Evolutionary conservation across 179 eudicot species (phyloP).

Genomic region (Beta corolliflora): DNA sequence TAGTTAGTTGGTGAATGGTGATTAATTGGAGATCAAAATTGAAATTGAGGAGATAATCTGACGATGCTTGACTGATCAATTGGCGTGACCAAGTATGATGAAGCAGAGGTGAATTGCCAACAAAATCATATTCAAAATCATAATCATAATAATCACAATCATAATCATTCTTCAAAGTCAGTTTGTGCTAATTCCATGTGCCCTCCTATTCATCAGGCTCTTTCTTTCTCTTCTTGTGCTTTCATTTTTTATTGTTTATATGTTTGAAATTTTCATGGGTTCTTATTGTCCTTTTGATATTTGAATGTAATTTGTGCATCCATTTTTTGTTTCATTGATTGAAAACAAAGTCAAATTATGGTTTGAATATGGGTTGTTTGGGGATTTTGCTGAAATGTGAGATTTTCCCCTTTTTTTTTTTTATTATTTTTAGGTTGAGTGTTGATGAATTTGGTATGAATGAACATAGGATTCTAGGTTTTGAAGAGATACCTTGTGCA

Average conservation of each 20-base stretch:
- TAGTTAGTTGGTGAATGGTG: too few relatives aligned
- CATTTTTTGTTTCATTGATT: not conserved
- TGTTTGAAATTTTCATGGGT: too few relatives aligned
- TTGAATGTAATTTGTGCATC: constrained; percentile 3
- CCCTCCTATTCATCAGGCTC: constrained; percentile 49
- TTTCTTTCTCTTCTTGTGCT: not conserved
- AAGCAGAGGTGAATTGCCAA: constrained; percentile 36
- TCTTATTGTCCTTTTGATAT: not conserved
- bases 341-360: not conserved
- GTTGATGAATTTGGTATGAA: not conserved
- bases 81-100: not conserved
- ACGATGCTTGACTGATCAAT: too few relatives aligned
- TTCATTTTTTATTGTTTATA: not conserved
- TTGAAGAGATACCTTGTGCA: too few relatives aligned
- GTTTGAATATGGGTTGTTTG: not conserved
- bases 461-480: too few relatives aligned
- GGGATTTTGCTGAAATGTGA: constrained; percentile 9
- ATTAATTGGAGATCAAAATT: too few relatives aligned
- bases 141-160: not conserved
- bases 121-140: constrained; percentile 27
- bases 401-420: too few relatives aligned
- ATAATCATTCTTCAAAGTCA: constrained; percentile 35
- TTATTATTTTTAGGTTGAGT: not conserved
- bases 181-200: constrained; percentile 47
- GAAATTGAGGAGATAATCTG: too few relatives aligned